Evolutionary conservation across 345 rosid species (phyloP).

Genomic region (Sonneratia caseolaris): DNA sequence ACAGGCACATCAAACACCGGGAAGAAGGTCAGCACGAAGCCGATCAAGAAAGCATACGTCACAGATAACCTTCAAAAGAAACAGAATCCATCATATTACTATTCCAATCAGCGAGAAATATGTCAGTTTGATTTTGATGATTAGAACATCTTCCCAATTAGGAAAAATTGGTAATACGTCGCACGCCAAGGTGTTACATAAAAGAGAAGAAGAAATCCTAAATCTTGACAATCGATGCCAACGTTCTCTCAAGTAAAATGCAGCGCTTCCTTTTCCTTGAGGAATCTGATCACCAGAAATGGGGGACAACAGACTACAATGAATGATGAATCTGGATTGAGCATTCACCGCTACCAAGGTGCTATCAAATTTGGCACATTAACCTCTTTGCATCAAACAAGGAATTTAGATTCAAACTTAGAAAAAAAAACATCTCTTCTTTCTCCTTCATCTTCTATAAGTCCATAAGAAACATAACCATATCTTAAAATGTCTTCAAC

Average conservation of each 20-base stretch:
- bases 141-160: not conserved
- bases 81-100: not conserved
- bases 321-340: not conserved
- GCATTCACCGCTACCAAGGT: not conserved
- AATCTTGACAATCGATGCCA: not conserved
- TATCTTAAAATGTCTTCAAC: not conserved
- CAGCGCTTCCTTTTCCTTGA: not conserved
- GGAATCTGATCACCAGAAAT: not conserved
- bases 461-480: not conserved
- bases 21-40: slow-evolving; percentile 74
- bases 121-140: not conserved
- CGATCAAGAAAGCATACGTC: slow-evolving; percentile 61
- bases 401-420: not conserved
- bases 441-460: not conserved
- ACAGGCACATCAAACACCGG: slow-evolving; percentile 74
- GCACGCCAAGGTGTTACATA: not conserved
- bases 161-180: no score
- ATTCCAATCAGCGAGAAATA: not conserved
- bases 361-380: not conserved
- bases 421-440: not conserved
- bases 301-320: not conserved
- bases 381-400: no score
- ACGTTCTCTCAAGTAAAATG: not conserved
- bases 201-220: not conserved
- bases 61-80: slow-evolving; percentile 48